A percentile compares a stretch with the other conserved stretches of the same genome.
Conservation (phyloP, 495 filamentous ascomycete species). For the Trichoderma asperelloides region DNA sequence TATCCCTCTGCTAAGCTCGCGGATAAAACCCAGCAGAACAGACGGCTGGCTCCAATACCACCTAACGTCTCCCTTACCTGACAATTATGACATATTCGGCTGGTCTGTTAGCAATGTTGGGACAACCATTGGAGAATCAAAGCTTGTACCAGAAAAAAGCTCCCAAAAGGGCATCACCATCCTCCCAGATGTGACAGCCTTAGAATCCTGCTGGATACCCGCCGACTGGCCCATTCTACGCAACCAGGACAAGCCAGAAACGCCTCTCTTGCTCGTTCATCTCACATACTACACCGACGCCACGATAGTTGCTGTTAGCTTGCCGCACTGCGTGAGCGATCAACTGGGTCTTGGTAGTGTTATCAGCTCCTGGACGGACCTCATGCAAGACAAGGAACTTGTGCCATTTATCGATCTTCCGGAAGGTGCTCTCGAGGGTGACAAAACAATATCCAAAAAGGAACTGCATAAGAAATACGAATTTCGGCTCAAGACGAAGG, state of each 20-base stretch:
- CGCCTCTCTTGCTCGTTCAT: constrained; percentile 5
- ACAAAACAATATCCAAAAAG: background rate
- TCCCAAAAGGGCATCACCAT: background rate
- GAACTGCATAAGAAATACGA: background rate
- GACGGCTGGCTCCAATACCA: constrained; percentile 8
- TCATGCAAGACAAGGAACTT: background rate
- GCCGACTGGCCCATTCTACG: background rate
- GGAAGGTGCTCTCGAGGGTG: background rate
- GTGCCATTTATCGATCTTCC: background rate
- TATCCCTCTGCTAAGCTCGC: constrained; percentile 3
- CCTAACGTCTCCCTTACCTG: background rate
- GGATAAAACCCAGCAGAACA: background rate
- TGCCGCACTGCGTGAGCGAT: constrained; percentile 5
- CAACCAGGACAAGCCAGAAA: background rate
- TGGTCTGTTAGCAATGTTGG: background rate
- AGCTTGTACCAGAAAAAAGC: background rate
- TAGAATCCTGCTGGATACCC: background rate
- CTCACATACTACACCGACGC: background rate
- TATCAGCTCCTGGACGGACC: background rate
- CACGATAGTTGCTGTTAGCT: background rate
- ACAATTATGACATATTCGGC: background rate
- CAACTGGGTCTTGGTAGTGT: constrained; percentile 5
- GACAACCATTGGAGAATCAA: background rate
- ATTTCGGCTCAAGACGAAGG: background rate
- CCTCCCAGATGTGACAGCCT: background rate